Base-by-base conservation (phyloP, 805 yeast species). In the Ogataea sp. region DNA sequence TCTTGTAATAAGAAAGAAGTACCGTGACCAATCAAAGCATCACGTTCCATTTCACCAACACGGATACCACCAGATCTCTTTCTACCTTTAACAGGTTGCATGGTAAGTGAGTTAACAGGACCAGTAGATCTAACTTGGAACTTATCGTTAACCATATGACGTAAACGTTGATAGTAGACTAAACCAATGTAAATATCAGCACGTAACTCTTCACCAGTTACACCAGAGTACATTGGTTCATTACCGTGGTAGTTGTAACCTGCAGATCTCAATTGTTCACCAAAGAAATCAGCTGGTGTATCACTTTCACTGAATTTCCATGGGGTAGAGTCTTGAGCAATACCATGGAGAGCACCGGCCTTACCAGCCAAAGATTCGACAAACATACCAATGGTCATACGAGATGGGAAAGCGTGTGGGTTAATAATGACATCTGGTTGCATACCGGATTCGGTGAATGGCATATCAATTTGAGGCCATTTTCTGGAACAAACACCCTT, bases 301-400 rank as follows among this genome's bases (percentile, higher is more conserved):
- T 90, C 95, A 43, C 72, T 65, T 65, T 93, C 98, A 53, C 76
- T 75, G 62, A 90, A 93, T 49, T 74, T 80, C 95, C 96, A 93
- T 35, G 98, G 98, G 0, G 98, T 90, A 32, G 95, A 78, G 57
- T 93, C 97, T 55, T 90, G 97, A 1, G 97, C 94, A 58, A 89
- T 81, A 55, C 98, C 98, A 51, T 93, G 98, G 53, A 93, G 67
- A 6, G 96, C 96, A 61, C 98, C 98, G 5, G 97, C 93, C 64
- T 93, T 93, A 57, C 98, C 98, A n/a, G 98, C 97, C 41, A 93
- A 65, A 39, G 95, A 83, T 65, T 93, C 98, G 36, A 93, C 97
- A 65, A 93, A 93, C 97, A 93, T 93, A 70, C 98, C 98, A 64
- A 93, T 90, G 11, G 98, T 93, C 98, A 93, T 93, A 71, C 98